Evolutionary conservation across 345 rosid genomes (phyloP).

Genomic region (Euphorbia peplus): DNA sequence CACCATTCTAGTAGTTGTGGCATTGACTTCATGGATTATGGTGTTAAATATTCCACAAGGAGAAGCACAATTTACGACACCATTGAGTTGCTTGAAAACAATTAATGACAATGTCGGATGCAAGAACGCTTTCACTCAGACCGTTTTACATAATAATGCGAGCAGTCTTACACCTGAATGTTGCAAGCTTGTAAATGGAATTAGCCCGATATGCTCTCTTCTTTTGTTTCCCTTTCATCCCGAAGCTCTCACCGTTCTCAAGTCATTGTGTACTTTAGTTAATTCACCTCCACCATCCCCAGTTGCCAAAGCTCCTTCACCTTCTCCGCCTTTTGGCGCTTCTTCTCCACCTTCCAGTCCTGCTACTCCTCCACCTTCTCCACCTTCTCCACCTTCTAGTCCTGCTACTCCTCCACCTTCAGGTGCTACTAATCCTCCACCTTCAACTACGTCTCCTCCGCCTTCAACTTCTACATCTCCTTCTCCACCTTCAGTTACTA

Average conservation of each 20-base stretch:
- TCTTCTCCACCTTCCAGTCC: too few relatives aligned
- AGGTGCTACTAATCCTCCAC: too few relatives aligned
- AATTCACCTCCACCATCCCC: background rate
- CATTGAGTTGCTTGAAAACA: background rate
- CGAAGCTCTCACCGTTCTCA: background rate
- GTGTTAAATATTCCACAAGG: background rate
- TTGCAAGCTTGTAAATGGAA: background rate
- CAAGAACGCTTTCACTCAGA: background rate
- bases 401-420: too few relatives aligned
- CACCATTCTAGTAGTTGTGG: background rate
- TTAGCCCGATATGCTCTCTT: background rate
- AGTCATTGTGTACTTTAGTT: background rate
- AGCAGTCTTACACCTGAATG: background rate
- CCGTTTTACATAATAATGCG: background rate
- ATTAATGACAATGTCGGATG: background rate
- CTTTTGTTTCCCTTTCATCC: background rate
- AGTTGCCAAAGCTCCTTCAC: too few relatives aligned
- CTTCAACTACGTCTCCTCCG: too few relatives aligned
- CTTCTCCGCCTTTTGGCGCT: too few relatives aligned
- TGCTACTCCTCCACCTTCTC: too few relatives aligned
- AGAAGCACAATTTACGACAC: background rate
- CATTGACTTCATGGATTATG: background rate
- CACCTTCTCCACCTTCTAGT: too few relatives aligned
- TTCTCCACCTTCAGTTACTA: too few relatives aligned
- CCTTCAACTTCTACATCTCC: too few relatives aligned